These are phyloP conservation scores for Erysiphe neolycopersici DNA, from an alignment of 2,329 filamentous ascomycete genomes.

Conservation along the genomic window DNA sequence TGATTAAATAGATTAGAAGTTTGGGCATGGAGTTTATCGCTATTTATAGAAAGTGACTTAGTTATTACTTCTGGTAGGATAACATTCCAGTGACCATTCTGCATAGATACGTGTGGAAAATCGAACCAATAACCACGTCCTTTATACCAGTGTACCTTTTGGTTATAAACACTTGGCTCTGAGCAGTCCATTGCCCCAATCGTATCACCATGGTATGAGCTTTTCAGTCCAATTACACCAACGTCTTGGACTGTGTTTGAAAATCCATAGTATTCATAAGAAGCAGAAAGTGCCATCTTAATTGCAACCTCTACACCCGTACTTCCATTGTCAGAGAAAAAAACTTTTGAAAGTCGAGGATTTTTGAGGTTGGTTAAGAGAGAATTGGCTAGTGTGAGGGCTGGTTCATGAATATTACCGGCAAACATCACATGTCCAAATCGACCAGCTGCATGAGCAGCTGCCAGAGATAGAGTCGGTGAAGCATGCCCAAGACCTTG, in stretches of 20 bases:
- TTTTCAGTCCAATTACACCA: slow-evolving; percentile 46
- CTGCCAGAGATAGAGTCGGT: slow-evolving; percentile 40
- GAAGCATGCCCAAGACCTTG: slow-evolving; percentile 66
- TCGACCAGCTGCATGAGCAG: slow-evolving; percentile 55
- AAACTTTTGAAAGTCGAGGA: slow-evolving; percentile 40
- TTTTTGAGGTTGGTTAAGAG: slow-evolving; percentile 34
- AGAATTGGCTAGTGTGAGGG: slow-evolving; percentile 36
- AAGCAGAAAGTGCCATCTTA: slow-evolving; percentile 57
- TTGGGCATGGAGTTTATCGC: neutral
- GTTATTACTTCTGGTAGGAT: slow-evolving; percentile 4
- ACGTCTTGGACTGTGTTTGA: slow-evolving; percentile 21
- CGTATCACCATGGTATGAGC: slow-evolving; percentile 68
- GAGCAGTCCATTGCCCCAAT: slow-evolving; percentile 72
- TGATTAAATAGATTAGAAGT: neutral
- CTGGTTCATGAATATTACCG: slow-evolving; percentile 52
- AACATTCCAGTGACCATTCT: slow-evolving; percentile 37
- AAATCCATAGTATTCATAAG: slow-evolving; percentile 40
- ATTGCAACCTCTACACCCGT: slow-evolving; percentile 63
- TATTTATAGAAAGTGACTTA: neutral
- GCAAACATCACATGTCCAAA: slow-evolving; percentile 84
- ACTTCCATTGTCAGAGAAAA: slow-evolving; percentile 65
- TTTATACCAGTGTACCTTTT: slow-evolving; percentile 67
- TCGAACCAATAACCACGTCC: slow-evolving; percentile 62
- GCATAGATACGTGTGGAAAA: slow-evolving; percentile 44
- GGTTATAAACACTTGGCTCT: slow-evolving; percentile 51